These are phyloP conservation scores for Annona squamosa DNA, from an alignment of 164 flowering plant species.

Conservation along the genomic window DNA sequence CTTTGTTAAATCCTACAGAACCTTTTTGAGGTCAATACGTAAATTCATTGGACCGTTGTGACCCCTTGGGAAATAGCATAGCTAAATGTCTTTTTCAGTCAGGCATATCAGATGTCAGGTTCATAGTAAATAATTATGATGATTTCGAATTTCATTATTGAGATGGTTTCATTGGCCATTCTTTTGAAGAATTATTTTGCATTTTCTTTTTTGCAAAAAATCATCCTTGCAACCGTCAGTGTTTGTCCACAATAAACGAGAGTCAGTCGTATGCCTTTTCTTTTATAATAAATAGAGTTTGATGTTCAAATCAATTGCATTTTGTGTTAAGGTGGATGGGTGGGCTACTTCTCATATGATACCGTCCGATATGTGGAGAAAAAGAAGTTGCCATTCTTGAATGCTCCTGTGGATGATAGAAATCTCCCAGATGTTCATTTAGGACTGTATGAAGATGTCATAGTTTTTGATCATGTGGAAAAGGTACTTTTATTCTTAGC, in stretches of 20 bases:
- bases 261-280: background rate
- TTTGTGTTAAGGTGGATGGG: slow-evolving; percentile 77
- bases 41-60: background rate
- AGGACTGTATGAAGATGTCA: slow-evolving; percentile 81
- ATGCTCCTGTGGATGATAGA: slow-evolving; percentile 80
- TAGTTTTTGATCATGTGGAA: slow-evolving; percentile 90
- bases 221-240: no score
- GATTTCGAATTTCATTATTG: background rate
- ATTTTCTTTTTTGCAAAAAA: no score
- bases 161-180: background rate
- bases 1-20: background rate
- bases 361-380: slow-evolving; percentile 81
- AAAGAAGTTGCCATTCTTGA: slow-evolving; percentile 77
- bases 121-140: background rate
- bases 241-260: no score
- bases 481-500: slow-evolving; percentile 43
- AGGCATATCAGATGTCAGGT: background rate
- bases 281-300: background rate
- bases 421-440: slow-evolving; percentile 88
- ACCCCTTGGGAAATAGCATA: background rate
- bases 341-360: slow-evolving; percentile 92
- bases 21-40: background rate
- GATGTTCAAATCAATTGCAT: background rate
- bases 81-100: no score
- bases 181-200: background rate